Evolutionary conservation across 768 basidiomycete species (phyloP), one percentile per base, ranked within the genome.

Genomic region (Rubroboletus satanas): DNA sequence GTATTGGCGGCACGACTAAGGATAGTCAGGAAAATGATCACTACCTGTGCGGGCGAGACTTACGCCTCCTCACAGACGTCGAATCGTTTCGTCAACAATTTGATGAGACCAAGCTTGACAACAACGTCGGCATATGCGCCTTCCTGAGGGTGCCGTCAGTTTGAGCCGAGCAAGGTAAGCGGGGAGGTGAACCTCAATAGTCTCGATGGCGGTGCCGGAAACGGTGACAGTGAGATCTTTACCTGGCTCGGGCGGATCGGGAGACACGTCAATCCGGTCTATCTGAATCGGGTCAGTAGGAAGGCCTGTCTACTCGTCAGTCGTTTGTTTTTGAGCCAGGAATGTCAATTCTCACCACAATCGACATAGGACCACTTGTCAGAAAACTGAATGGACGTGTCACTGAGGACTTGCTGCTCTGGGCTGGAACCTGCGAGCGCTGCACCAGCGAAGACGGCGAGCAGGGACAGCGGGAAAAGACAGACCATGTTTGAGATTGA

Each of bases 51-150:
- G 14, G n/a, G 41, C 3, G 21, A 29, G 8, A 45, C 94, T 65
- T 77, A 97, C 91, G 94, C 93, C 73, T 98, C 95, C 56, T 95
- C 79, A 68, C 96, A 98, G 32, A 98, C 73, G 60, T 98, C 92
- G 61, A 98, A 96, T 17, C 61, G 66, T 75, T 91, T 97, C 43
- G 77, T 71, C 32, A 98, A 74, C n/a, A 98, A 69, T 75, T 92
- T 97, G 66, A 99, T 82, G 29, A 92, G 74, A 26, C 97, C 97
- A n/a, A 98, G 78, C 71, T 98, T 98, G 52, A 99, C 96, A 1
- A 74, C 73, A 5, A 99, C 93, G 61, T 95, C 85, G 8, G 88
- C 96, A 63, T 83, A 90, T 37, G 96, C 90, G 6, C 97, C 97
- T 5, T 94, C 87, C 95, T 98, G 59, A 12, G 12, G 26, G 50